Percentiles rank a stretch among this genome's conserved stretches.
These are phyloP conservation scores for Fusarium pilosicola DNA, from an alignment of 2,329 filamentous ascomycete species.

Conservation along the genomic window DNA sequence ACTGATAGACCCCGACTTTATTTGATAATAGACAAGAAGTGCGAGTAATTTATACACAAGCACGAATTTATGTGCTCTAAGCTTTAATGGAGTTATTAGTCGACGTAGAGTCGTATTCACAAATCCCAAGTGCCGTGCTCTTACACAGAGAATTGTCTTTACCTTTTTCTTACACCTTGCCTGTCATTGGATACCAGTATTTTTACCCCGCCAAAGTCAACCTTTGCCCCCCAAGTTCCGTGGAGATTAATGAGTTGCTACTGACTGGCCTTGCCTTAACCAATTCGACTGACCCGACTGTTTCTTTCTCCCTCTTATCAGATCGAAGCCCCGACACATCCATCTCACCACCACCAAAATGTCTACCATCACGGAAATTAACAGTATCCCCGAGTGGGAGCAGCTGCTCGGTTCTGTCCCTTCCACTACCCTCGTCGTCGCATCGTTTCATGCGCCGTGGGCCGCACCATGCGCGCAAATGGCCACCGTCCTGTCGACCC, in stretches of 20 bases:
- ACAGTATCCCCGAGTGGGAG: conserved; percentile 77
- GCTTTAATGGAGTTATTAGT: neutral
- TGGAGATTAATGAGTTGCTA: conserved; percentile 10
- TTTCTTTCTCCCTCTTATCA: conserved; percentile 28
- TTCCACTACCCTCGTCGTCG: conserved; percentile 77
- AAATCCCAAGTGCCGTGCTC: neutral
- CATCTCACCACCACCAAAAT: conserved; percentile 55
- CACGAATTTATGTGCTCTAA: neutral
- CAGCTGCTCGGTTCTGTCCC: conserved; percentile 73
- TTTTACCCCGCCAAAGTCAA: conserved; percentile 43
- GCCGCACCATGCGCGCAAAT: conserved; percentile 96
- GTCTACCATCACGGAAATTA: conserved; percentile 82
- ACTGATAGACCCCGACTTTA: neutral
- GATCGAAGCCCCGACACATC: conserved; percentile 23
- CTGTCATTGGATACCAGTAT: neutral
- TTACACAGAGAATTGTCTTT: neutral
- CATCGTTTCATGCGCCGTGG: conserved; percentile 98
- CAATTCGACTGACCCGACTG: conserved; percentile 22
- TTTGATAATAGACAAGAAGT: neutral
- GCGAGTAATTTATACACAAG: neutral
- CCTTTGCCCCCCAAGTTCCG: conserved; percentile 19
- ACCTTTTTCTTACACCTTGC: neutral
- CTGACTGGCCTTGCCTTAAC: conserved; percentile 16
- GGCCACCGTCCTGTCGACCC: conserved; percentile 83
- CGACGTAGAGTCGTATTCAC: neutral